phyloP scores from a whole-genome alignment of 2,329 filamentous ascomycete genomes.

The Parafenestella ontariensis region DNA sequence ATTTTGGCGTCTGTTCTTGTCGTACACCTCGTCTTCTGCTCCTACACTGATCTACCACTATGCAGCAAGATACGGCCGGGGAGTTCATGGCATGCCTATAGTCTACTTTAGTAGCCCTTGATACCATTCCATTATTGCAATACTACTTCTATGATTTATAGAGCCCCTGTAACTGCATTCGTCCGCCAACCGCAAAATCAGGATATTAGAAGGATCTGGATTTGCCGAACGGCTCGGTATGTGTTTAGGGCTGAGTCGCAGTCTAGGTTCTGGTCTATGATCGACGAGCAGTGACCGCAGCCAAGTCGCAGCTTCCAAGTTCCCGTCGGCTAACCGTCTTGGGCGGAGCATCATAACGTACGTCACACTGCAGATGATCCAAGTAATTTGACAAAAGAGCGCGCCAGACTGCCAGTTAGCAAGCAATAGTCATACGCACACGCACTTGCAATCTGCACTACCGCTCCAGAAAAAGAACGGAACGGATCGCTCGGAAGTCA shows the following conservation, averaged over 20 bases:
- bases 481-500: slow-evolving; percentile 22
- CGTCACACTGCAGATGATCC: not conserved
- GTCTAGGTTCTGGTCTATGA: not conserved
- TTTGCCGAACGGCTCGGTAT: not conserved
- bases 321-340: not conserved
- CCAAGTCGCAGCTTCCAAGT: slow-evolving; percentile 1
- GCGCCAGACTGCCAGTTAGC: slow-evolving; percentile 7
- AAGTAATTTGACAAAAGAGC: not conserved
- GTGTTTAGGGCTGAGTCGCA: not conserved
- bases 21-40: no score
- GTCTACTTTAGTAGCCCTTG: no score
- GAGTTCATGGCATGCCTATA: no score
- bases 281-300: slow-evolving; percentile 2
- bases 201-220: not conserved
- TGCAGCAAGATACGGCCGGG: no score
- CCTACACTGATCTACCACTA: no score
- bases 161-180: not conserved
- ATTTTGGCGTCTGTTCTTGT: no score
- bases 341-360: not conserved
- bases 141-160: no score
- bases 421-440: slow-evolving; percentile 2
- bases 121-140: no score
- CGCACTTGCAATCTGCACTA: not conserved
- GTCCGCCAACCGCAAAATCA: not conserved
- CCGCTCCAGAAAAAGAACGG: slow-evolving; percentile 6